phyloP scores from a whole-genome alignment of 768 basidiomycete species.

The Asterophora lycoperdoides region DNA sequence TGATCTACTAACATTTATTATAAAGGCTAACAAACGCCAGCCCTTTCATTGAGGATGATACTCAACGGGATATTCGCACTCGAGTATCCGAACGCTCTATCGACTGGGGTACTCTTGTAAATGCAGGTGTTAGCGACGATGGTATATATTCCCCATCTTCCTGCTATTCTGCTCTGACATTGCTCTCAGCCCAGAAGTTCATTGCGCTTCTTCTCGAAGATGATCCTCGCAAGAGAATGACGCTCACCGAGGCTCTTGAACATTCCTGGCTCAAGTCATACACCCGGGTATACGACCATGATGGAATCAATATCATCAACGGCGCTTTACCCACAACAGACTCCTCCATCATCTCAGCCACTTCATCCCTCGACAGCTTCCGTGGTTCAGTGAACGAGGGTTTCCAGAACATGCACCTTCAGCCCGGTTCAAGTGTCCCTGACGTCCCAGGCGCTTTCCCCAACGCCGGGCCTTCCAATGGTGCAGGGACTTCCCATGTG shows the following conservation, averaged over 20 bases:
- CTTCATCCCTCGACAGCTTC: constrained; percentile 8
- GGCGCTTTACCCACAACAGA: constrained; percentile 12
- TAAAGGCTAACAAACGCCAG: constrained; percentile 68
- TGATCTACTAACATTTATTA: not conserved
- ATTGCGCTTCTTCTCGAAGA: constrained; percentile 59
- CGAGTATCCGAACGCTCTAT: constrained; percentile 56
- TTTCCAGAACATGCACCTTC: constrained; percentile 30
- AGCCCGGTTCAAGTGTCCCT: constrained; percentile 10
- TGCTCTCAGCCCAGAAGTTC: constrained; percentile 56
- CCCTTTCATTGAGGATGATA: constrained; percentile 81
- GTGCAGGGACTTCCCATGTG: constrained; percentile 8
- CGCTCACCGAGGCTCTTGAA: constrained; percentile 56
- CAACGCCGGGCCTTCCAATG: not conserved
- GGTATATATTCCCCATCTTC: constrained; percentile 34
- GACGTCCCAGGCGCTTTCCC: constrained; percentile 12
- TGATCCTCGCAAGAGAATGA: constrained; percentile 66
- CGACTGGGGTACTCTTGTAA: constrained; percentile 53
- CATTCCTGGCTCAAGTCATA: constrained; percentile 72
- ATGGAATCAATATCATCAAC: not conserved
- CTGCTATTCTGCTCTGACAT: not conserved
- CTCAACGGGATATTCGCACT: constrained; percentile 51
- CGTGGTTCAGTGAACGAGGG: constrained; percentile 25
- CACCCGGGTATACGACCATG: constrained; percentile 23
- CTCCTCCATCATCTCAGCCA: constrained; percentile 22
- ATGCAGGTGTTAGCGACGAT: constrained; percentile 34